These are phyloP conservation scores for Solanum medicagineum DNA, from an alignment of 257 asterid genomes.

Conservation along the genomic window DNA sequence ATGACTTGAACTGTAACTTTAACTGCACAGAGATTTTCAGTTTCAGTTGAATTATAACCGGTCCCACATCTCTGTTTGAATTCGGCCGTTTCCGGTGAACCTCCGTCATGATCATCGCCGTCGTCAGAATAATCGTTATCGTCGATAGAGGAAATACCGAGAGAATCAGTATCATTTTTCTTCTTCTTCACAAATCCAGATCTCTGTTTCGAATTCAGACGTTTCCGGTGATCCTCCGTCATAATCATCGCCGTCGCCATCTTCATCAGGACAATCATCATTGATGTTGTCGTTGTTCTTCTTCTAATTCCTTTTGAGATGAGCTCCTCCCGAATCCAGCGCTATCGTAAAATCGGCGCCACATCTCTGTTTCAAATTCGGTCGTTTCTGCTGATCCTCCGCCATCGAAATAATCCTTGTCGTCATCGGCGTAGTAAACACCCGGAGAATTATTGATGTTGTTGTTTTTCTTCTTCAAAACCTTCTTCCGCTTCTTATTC, in stretches of 20 bases:
- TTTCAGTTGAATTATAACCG: conserved; percentile 1
- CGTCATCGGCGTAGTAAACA: background rate
- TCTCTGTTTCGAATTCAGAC: conserved; percentile 30
- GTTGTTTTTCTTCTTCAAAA: conserved; percentile 1
- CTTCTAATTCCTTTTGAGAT: conserved; percentile 27
- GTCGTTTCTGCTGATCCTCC: conserved; percentile 6
- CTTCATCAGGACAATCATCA: background rate
- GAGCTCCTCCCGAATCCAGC: conserved; percentile 65
- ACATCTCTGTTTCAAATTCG: conserved; percentile 68
- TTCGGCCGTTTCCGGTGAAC: conserved; percentile 18
- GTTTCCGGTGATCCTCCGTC: background rate
- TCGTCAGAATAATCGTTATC: conserved; percentile 3
- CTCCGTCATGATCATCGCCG: background rate
- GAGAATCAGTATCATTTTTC: background rate
- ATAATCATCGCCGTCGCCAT: background rate
- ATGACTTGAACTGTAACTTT: background rate
- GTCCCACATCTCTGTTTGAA: conserved; percentile 35
- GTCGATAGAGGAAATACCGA: too few species aligned
- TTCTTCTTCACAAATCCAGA: conserved; percentile 29
- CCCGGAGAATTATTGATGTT: background rate
- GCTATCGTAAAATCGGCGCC: conserved; percentile 40
- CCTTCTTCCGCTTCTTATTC: conserved; percentile 35
- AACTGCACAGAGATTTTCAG: background rate
- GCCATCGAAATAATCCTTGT: conserved; percentile 6
- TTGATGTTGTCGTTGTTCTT: background rate